These are phyloP conservation scores for Cordyceps cicadae DNA, from an alignment of 2,329 filamentous ascomycete genomes.

Conservation along the genomic window DNA sequence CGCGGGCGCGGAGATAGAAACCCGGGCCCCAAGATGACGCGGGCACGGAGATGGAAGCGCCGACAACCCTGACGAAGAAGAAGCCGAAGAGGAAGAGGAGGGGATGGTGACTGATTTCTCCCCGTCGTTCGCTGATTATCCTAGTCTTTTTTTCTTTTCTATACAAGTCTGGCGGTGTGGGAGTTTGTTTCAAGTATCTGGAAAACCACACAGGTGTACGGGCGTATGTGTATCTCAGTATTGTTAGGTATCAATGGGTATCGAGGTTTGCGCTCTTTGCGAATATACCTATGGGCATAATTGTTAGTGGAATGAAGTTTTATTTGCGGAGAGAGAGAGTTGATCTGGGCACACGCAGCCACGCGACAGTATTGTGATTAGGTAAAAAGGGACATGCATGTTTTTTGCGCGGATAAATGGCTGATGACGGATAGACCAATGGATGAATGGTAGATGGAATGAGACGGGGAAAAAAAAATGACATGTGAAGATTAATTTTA, in stretches of 20 bases:
- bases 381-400: no score
- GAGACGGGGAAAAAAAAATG: not conserved
- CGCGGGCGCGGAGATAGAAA: conserved; percentile 40
- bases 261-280: not conserved
- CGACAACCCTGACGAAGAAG: not conserved
- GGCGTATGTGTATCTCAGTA: not conserved
- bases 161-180: not conserved
- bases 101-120: not conserved
- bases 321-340: not conserved
- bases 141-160: not conserved
- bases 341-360: not conserved
- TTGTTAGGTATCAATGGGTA: not conserved
- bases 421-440: not conserved
- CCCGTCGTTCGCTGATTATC: not conserved
- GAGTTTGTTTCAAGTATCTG: not conserved
- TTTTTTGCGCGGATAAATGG: not conserved
- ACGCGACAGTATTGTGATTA: not conserved
- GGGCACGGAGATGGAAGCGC: conserved; percentile 36
- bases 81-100: not conserved
- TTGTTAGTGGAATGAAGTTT: no score
- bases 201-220: not conserved
- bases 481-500: conserved; percentile 8
- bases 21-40: conserved; percentile 47
- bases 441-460: not conserved
- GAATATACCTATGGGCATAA: no score